These are phyloP conservation scores for Panus rudis DNA, from an alignment of 768 basidiomycete genomes.

Conservation along the genomic window DNA sequence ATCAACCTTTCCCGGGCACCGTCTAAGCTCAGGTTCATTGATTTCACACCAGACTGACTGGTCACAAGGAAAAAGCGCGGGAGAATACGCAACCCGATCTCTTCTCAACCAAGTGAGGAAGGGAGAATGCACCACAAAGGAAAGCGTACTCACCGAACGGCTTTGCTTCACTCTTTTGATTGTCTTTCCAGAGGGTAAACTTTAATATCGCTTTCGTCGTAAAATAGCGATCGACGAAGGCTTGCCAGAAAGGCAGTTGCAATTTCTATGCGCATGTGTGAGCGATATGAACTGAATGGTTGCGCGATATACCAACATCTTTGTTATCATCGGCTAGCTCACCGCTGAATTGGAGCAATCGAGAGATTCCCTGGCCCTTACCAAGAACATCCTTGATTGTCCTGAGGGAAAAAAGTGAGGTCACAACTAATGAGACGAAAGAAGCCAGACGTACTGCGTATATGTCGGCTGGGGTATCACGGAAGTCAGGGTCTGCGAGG, in stretches of 20 bases:
- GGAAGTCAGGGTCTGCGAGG: too few species aligned
- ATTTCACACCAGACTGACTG: constrained; percentile 76
- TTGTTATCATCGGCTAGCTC: constrained; percentile 48
- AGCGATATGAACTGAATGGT: not conserved
- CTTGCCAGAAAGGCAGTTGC: constrained; percentile 60
- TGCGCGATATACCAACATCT: constrained; percentile 23
- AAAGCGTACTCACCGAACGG: constrained; percentile 58
- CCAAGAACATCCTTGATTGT: constrained; percentile 31
- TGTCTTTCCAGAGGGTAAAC: constrained; percentile 85
- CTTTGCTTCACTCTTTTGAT: constrained; percentile 70
- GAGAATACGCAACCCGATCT: constrained; percentile 73
- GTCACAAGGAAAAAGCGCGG: constrained; percentile 84
- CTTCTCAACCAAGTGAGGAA: constrained; percentile 29
- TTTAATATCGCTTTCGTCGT: constrained; percentile 65
- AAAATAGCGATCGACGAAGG: constrained; percentile 63
- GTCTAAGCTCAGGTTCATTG: constrained; percentile 74
- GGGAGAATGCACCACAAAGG: constrained; percentile 5
- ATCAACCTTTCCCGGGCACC: constrained; percentile 64
- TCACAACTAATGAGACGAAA: not conserved
- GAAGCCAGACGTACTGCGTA: not conserved
- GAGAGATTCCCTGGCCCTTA: constrained; percentile 55
- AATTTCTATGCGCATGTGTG: constrained; percentile 38
- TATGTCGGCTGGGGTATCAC: too few species aligned
- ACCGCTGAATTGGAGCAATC: constrained; percentile 66
- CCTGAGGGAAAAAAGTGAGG: constrained; percentile 10